These are phyloP conservation scores for Sporothrix mexicana DNA, from an alignment of 2,329 filamentous ascomycete genomes.

Conservation along the genomic window DNA sequence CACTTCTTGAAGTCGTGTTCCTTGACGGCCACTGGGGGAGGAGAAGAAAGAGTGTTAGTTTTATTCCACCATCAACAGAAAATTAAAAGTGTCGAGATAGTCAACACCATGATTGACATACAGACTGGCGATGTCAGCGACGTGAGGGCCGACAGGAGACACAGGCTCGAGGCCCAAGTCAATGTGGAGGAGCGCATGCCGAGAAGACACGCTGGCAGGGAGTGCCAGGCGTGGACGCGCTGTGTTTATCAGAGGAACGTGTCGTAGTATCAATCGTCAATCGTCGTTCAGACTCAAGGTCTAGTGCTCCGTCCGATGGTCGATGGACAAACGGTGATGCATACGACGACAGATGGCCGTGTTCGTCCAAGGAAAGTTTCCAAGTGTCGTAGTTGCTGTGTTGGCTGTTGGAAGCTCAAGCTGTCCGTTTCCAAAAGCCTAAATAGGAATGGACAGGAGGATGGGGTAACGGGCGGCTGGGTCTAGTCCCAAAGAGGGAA, in stretches of 20 bases:
- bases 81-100: not conserved
- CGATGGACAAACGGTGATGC: not conserved
- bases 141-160: conserved; percentile 63
- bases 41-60: not conserved
- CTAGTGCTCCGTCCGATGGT: not conserved
- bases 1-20: conserved; percentile 98
- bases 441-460: conserved; percentile 29
- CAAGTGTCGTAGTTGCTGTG: not conserved
- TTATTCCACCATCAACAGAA: not conserved
- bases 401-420: conserved; percentile 37
- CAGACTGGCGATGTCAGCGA: conserved; percentile 61
- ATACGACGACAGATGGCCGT: conserved; percentile 24
- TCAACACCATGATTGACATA: conserved; percentile 41
- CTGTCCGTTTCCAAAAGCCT: conserved; percentile 41
- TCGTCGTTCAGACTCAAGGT: conserved; percentile 3
- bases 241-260: not conserved
- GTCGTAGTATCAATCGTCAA: conserved; percentile 20
- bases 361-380: not conserved
- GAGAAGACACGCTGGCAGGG: conserved; percentile 28
- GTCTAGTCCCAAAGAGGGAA: not conserved
- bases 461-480: conserved; percentile 4
- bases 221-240: conserved; percentile 24
- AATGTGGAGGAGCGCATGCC: conserved; percentile 56
- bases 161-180: conserved; percentile 69
- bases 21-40: conserved; percentile 75